A percentile compares a stretch with the other conserved stretches of the same genome.
Conservation (phyloP, 1,284 basidiomycete species). For the Hemileia vastatrix region DNA sequence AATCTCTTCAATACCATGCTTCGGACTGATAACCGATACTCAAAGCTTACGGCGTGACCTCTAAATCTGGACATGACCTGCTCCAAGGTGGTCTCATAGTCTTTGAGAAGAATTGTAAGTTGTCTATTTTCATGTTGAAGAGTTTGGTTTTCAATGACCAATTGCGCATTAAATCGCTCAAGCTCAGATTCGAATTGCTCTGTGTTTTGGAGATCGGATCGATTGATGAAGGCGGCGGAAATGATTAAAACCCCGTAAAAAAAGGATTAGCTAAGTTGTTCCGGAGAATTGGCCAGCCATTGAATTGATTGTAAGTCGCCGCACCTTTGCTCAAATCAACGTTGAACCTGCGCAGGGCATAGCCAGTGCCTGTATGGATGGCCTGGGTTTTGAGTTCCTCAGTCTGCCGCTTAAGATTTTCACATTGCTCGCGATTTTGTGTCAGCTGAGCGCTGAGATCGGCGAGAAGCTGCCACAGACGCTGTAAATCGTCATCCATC, state of each 20-base stretch:
- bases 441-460: conserved; percentile 77
- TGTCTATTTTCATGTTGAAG: conserved; percentile 91
- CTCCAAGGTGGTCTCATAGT: conserved; percentile 90
- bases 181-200: conserved; percentile 87
- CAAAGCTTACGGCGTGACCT: conserved; percentile 66
- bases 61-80: conserved; percentile 95
- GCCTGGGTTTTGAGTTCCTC: conserved; percentile 76
- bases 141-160: conserved; percentile 86
- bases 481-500: conserved; percentile 59
- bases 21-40: background rate
- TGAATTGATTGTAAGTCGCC: conserved; percentile 30
- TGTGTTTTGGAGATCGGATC: no score
- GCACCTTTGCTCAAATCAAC: conserved; percentile 79
- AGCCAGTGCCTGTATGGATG: conserved; percentile 65
- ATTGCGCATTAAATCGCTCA: conserved; percentile 76
- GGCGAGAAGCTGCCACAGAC: conserved; percentile 66
- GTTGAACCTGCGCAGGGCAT: conserved; percentile 77
- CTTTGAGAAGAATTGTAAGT: conserved; percentile 72
- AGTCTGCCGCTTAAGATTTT: conserved; percentile 62
- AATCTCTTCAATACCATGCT: background rate
- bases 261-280: background rate
- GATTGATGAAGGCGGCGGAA: background rate
- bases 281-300: conserved; percentile 14
- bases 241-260: no score
- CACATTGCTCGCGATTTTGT: conserved; percentile 69